Percentiles rank a stretch among this genome's conserved stretches.
phyloP scores from a whole-genome alignment of 2,329 filamentous ascomycete genomes.

The Curvularia sp. region DNA sequence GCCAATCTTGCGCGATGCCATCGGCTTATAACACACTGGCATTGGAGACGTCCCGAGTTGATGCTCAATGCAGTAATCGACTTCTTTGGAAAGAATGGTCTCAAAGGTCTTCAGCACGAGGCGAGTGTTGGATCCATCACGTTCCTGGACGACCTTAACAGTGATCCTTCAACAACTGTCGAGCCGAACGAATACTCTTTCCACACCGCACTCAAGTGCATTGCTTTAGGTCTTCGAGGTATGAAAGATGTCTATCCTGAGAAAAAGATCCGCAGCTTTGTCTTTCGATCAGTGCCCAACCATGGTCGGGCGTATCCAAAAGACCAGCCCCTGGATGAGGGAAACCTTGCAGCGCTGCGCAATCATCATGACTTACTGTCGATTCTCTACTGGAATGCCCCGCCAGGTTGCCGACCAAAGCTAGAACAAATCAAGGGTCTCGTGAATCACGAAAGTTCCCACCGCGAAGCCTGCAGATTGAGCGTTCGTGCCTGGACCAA shows the following conservation, averaged over 20 bases:
- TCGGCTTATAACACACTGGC: slow-evolving; percentile 61
- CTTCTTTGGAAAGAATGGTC: slow-evolving; percentile 63
- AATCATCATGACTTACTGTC: slow-evolving; percentile 69
- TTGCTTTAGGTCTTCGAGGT: slow-evolving; percentile 58
- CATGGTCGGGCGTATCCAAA: slow-evolving; percentile 67
- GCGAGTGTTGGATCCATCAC: slow-evolving; percentile 58
- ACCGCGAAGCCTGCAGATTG: slow-evolving; percentile 65
- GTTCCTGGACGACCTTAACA: slow-evolving; percentile 61
- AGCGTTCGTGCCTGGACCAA: slow-evolving; percentile 66
- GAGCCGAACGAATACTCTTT: slow-evolving; percentile 61
- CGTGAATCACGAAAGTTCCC: slow-evolving; percentile 64
- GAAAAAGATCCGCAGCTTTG: slow-evolving; percentile 63
- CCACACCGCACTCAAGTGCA: slow-evolving; percentile 65
- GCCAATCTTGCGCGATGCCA: slow-evolving; percentile 61
- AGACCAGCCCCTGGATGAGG: slow-evolving; percentile 60
- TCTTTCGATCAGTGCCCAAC: slow-evolving; percentile 66
- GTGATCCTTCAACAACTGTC: slow-evolving; percentile 53
- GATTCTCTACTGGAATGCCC: slow-evolving; percentile 65
- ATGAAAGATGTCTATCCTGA: slow-evolving; percentile 57
- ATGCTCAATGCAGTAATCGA: slow-evolving; percentile 63
- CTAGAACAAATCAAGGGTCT: slow-evolving; percentile 60
- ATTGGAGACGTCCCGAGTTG: slow-evolving; percentile 63
- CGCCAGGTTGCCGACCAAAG: slow-evolving; percentile 60
- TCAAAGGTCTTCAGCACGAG: slow-evolving; percentile 62
- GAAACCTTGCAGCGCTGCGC: slow-evolving; percentile 63